Percentiles rank a stretch among this genome's conserved stretches.
Conservation (phyloP, 108 stramenopile genomes). For the Cylindrotheca fusiformis region DNA sequence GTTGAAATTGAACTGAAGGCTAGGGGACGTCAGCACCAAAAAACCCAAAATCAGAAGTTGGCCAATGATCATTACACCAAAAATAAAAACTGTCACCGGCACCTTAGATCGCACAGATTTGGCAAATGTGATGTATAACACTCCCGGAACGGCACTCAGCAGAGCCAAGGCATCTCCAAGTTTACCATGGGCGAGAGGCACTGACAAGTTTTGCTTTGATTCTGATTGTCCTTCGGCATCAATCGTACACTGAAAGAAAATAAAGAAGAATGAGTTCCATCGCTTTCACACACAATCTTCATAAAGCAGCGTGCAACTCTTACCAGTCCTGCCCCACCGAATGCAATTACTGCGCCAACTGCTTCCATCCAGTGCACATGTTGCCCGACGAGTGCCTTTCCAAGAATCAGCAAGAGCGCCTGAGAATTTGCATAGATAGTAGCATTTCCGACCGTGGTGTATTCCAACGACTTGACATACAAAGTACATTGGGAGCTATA, state of each 20-base stretch:
- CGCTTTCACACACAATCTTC: not conserved
- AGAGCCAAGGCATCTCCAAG: slow-evolving; percentile 50
- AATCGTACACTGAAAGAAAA: slow-evolving; percentile 44
- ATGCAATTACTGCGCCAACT: slow-evolving; percentile 48
- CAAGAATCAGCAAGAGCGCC: slow-evolving; percentile 48
- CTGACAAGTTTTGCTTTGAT: not conserved
- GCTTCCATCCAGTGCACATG: slow-evolving; percentile 42
- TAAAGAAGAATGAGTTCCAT: no score
- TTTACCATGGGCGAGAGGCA: no score
- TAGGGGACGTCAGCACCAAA: slow-evolving; percentile 18
- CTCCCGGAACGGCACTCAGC: slow-evolving; percentile 18
- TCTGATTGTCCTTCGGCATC: slow-evolving; percentile 21
- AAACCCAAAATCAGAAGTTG: slow-evolving; percentile 26
- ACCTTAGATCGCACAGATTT: slow-evolving; percentile 32
- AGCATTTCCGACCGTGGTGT: slow-evolving; percentile 62
- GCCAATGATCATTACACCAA: slow-evolving; percentile 37
- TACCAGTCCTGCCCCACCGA: slow-evolving; percentile 37
- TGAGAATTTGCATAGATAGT: slow-evolving; percentile 44
- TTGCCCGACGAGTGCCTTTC: slow-evolving; percentile 40
- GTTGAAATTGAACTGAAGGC: slow-evolving; percentile 8
- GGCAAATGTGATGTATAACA: slow-evolving; percentile 39
- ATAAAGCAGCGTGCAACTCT: slow-evolving; percentile 33
- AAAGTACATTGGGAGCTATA: slow-evolving; percentile 35
- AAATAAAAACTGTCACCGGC: slow-evolving; percentile 42
- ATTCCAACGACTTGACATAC: slow-evolving; percentile 44